Conservation (phyloP, 306 rosid species). For the Clitoria ternatea region DNA sequence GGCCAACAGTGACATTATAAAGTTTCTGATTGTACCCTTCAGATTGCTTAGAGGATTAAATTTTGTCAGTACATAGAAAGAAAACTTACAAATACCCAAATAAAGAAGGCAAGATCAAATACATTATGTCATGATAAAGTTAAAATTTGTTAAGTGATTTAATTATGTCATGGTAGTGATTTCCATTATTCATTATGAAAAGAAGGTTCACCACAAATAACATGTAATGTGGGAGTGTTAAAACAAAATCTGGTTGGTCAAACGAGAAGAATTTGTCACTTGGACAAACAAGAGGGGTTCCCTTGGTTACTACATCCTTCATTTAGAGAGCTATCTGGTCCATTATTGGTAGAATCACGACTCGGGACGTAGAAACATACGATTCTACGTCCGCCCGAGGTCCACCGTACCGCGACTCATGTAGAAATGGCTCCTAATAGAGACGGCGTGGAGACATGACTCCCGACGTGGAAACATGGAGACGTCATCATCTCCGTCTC, state of each 20-base stretch:
- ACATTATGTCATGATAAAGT: not conserved
- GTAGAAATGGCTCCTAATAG: too few relatives aligned
- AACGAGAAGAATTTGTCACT: conserved; percentile 15
- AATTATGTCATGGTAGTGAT: not conserved
- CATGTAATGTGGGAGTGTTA: conserved; percentile 15
- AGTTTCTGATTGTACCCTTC: too few relatives aligned
- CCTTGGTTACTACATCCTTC: conserved; percentile 6
- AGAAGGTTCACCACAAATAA: conserved; percentile 7
- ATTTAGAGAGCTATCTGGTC: conserved; percentile 4
- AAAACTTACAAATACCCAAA: conserved; percentile 10
- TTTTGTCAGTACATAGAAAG: not conserved
- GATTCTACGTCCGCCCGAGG: too few relatives aligned
- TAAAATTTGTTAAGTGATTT: not conserved
- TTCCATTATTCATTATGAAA: not conserved
- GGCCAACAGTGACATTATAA: too few relatives aligned
- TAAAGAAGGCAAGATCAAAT: conserved; percentile 15
- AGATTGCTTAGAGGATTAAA: too few relatives aligned
- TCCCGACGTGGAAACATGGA: too few relatives aligned
- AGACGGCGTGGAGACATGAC: too few relatives aligned
- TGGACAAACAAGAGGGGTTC: conserved; percentile 16
- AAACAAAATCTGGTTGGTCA: conserved; percentile 3
- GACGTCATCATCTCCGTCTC: too few relatives aligned
- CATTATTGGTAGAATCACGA: too few relatives aligned
- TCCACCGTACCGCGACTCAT: too few relatives aligned
- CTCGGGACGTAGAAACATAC: too few relatives aligned